Evolutionary conservation across 306 rosid genomes (phyloP), one percentile per base, ranked within the genome.

Genomic region (Inga leiocalycina): DNA sequence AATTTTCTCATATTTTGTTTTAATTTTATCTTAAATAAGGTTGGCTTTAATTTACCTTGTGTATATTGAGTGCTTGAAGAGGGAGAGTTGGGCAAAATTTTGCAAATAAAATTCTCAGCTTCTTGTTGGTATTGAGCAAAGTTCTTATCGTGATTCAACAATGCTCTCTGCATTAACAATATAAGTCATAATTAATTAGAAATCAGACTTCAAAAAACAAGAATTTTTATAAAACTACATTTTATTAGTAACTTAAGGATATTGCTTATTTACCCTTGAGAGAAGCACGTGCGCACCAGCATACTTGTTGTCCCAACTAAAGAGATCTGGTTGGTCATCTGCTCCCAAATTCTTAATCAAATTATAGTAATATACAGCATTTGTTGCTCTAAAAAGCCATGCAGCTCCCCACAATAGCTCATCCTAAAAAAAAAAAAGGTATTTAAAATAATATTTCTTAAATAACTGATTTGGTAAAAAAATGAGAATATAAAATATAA

Each of bases 221-320:
- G 8, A 54, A 16, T 51, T 5, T 3, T 51, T 13, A 11, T 11
- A 48, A 13, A 48, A 48, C 54, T 48, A 12, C 54, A 48, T 48
- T 48, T 48, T 19, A 48, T 13, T 4, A 48, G 54, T 13, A 48
- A 48, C 17, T 48, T 2, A 48, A 48, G 54, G 19, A 1, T 16
- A 17, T 56, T 19, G 20, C 20, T 19, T 20, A 30, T 51, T 82
- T 93, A 93, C 98, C 92, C 98, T 91, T 51, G 99, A 87, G 41
- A 92, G 87, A 76, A 95, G 94, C 46, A 95, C 96, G 76, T 84
- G 96, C 74, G 99, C 96, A 77, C 99, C 99, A 4, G 98, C 98
- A 86, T 80, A 95, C 82, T 95, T 95, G 92, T 95, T 93, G 84
- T 95, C 99, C 98, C 99, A 95, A 75, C 99, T 93, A 88, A 95